Base-by-base conservation (phyloP, 2,329 filamentous ascomycete species). In the Fusarium papillatum region DNA sequence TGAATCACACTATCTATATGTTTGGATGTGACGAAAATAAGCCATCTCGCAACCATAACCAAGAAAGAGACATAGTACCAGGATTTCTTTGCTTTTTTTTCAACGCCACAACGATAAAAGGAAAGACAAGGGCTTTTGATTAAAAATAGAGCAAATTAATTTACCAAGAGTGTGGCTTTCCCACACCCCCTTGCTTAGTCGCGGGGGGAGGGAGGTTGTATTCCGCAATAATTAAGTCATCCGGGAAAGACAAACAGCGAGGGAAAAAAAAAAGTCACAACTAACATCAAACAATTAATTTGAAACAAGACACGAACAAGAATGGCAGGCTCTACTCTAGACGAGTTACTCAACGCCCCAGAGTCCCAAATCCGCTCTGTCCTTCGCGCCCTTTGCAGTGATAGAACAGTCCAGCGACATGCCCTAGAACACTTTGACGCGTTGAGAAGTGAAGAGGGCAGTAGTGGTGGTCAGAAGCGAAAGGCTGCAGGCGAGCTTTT, bases 311-410 rank as follows among this genome's bases (percentile, higher is more conserved):
- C 31, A 29, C 11, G 31, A 19, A 13, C 34, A 8, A 22, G 24
- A 43, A 66, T 48, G 64, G 1, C 61, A 3, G 8, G 7, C 13
- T 16, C 36, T 34, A 63, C 17, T 22, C 17, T 63, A 60, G 53
- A 70, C 19, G 43, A 68, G n/a, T 61, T 74, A 34, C 38, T 68
- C 13, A 43, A 31, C 11, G 78, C 77, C 1, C 72, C 74, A 36
- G 72, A 78, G 11, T 57, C 72, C 1, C 64, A 71, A 3, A 16
- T 79, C 19, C 78, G 76, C 5, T 68, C 74, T 29, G 70, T 78
- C 19, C 76, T 80, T 11, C 57, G 69, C 29, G 66, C 69, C 3
- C 67, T 79, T 13, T 80, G 79, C 43, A 59, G 69, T 16, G 69
- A 73, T 26, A 1, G 3, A 1, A 11, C 5, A 0, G 76, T 73